Conservation (phyloP, 2,329 filamentous ascomycete genomes). For the Septoria linicola region DNA sequence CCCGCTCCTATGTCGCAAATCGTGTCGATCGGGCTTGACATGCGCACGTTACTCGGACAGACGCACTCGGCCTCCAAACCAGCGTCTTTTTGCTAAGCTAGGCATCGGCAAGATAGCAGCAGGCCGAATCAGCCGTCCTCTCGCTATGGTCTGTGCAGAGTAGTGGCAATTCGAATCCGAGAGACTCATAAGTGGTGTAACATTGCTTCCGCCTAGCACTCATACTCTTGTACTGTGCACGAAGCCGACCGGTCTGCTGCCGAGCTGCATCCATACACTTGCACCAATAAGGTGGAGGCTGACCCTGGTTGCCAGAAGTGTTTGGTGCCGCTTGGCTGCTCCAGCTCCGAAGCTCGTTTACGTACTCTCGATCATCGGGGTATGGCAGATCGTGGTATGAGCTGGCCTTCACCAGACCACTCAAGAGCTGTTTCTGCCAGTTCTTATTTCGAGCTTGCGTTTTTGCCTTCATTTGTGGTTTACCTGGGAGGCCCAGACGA, state of each 20-base stretch:
- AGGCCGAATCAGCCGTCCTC: too few species aligned
- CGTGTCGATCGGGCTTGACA: too few species aligned
- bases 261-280: constrained; percentile 11
- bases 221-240: neutral
- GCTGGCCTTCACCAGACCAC: neutral
- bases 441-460: neutral
- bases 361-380: constrained; percentile 4
- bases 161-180: neutral
- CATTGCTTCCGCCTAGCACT: neutral
- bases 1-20: too few species aligned
- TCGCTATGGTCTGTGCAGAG: too few species aligned
- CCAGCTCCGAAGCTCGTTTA: constrained; percentile 4
- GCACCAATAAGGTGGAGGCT: constrained; percentile 19
- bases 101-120: too few species aligned
- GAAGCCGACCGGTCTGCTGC: neutral
- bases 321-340: too few species aligned
- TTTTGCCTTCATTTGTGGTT: neutral
- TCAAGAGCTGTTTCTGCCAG: neutral
- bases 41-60: too few species aligned
- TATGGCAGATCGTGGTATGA: constrained; percentile 1
- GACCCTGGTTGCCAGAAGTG: neutral
- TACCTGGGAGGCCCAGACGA: neutral
- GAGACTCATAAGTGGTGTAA: constrained; percentile 4
- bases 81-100: too few species aligned
- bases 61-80: too few species aligned